Evolutionary conservation across 163 green algal species (phyloP), one percentile per base, ranked within the genome.

Genomic region (Chlamydomonas reinhardtii): DNA sequence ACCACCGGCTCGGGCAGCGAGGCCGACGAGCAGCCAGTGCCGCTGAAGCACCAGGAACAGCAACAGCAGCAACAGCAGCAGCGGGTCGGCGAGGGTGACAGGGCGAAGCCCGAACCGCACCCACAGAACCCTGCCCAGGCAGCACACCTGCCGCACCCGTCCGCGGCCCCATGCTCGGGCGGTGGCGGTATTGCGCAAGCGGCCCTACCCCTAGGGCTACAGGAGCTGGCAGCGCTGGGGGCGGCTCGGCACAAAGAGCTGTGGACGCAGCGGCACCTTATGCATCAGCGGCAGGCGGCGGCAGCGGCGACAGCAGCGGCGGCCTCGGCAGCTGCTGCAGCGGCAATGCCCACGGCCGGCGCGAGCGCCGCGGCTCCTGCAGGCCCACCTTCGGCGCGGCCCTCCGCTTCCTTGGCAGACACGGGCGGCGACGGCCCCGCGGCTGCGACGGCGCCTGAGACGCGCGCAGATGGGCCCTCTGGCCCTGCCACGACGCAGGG

Each of bases 191-290:
- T 29, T 29, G 25, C 54, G 0, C 48, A 12, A 17, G 70, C 48
- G 39, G 14, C 25, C 3, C 76, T 89, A 56, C 84, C 84, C n/a
- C 84, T 43, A 22, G 84, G 65, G 2, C 68, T 89, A 12, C 66
- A 73, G 68, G 84, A 89, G 84, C 84, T 89, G 56, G 84, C 76
- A 17, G 69, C 56, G 14, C 52, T 89, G 34, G 84, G 84, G 0
- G 54, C 70, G 68, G 9, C 34, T 24, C 39, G 84, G 8, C 34
- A 80, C 19, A 22, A 70, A 56, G 39, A 62, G 73, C 73, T 77
- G 27, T 76, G 68, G 71, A 76, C 82, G 19, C 83, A 83, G 74
- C 83, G 68, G 3, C 48, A 65, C 4, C 11, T 79, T 25, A 12
- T 73, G 72, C 82, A 31, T 1, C 43, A 31, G 43, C 31, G 37